phyloP scores from a whole-genome alignment of 371 early-diverging fungal species.

The Apophysomyces sp. region DNA sequence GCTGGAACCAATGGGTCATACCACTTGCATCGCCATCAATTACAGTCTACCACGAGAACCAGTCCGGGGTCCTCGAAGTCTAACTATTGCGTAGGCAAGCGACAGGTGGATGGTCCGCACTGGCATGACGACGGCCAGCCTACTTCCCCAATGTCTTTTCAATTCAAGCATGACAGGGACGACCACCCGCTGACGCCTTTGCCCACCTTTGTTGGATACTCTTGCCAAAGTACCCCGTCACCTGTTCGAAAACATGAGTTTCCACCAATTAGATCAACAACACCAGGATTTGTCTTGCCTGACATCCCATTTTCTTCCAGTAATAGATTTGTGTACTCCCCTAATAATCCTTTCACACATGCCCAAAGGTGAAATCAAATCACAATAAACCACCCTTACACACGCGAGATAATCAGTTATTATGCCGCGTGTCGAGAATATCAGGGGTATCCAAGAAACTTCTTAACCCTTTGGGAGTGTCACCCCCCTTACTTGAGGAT shows the following conservation, averaged over 20 bases:
- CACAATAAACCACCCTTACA: not conserved
- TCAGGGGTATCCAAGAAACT: not conserved
- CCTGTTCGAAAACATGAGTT: no score
- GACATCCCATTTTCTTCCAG: not conserved
- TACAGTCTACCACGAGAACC: not conserved
- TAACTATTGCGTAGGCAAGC: not conserved
- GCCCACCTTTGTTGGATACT: no score
- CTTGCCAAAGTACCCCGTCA: not conserved
- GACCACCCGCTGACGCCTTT: not conserved
- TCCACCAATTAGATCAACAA: no score
- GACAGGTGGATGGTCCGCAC: no score
- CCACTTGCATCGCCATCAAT: not conserved
- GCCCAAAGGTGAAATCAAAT: not conserved
- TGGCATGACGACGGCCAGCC: no score
- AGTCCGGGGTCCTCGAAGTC: not conserved
- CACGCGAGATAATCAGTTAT: not conserved
- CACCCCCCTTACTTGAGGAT: not conserved
- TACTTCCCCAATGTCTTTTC: not conserved
- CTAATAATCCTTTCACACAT: not conserved
- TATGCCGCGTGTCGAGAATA: not conserved
- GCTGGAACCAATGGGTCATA: not conserved
- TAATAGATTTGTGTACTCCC: not conserved
- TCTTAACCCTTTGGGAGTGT: not conserved
- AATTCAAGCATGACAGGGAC: not conserved
- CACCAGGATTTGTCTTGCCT: no score